phyloP scores from a whole-genome alignment of 192 early-diverging fungal genomes.

The Coemansia sp. region DNA sequence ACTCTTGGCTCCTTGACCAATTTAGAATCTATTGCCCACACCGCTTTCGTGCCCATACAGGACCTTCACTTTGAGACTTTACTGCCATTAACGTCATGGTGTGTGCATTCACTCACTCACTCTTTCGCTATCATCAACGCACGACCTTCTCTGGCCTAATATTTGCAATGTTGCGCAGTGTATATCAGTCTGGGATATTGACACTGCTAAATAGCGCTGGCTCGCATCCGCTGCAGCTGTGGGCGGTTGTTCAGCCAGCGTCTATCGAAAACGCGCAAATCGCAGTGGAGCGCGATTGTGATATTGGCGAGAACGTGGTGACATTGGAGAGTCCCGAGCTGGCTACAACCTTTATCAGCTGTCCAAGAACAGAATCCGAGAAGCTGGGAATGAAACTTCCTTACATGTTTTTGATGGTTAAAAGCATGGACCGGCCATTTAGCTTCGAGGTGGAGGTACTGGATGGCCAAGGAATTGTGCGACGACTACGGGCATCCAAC shows the following conservation, averaged over 20 bases:
- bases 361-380: constrained; percentile 68
- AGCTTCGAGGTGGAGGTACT: constrained; percentile 89
- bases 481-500: constrained; percentile 86
- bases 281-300: constrained; percentile 1
- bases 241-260: constrained; percentile 7
- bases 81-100: neutral
- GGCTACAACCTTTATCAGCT: constrained; percentile 85
- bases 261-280: neutral
- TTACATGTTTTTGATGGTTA: constrained; percentile 82
- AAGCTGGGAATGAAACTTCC: constrained; percentile 92
- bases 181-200: constrained; percentile 41
- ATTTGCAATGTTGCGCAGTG: constrained; percentile 29
- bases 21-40: too few relatives aligned
- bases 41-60: neutral
- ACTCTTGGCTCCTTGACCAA: neutral
- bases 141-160: neutral
- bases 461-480: constrained; percentile 79
- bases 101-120: neutral
- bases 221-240: constrained; percentile 38
- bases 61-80: neutral
- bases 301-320: constrained; percentile 4
- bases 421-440: constrained; percentile 87
- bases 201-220: constrained; percentile 43
- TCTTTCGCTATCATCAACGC: neutral
- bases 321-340: constrained; percentile 59